Evolutionary conservation across 306 rosid species (phyloP).

Genomic region (Quercus gilva): DNA sequence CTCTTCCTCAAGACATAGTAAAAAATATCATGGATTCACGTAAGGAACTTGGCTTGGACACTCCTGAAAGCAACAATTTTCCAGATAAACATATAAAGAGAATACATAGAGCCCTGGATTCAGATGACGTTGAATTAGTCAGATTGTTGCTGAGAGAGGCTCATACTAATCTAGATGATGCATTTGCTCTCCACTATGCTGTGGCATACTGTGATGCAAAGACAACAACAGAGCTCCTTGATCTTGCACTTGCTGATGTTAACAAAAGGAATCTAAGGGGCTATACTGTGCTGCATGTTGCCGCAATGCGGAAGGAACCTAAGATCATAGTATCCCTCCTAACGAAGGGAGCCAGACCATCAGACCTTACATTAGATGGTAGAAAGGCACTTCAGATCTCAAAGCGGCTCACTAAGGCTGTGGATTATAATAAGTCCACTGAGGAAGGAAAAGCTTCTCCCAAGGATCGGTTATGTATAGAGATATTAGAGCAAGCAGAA

Average conservation of each 20-base stretch:
- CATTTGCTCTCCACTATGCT: conserved; percentile 65
- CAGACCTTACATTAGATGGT: conserved; percentile 63
- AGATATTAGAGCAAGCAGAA: conserved; percentile 79
- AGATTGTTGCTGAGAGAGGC: conserved; percentile 61
- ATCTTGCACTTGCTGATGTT: conserved; percentile 59
- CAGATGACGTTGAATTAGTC: conserved; percentile 62
- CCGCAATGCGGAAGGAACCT: conserved; percentile 58
- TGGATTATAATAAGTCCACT: conserved; percentile 33
- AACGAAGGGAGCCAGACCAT: conserved; percentile 62
- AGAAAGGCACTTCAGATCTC: conserved; percentile 68
- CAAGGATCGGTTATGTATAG: conserved; percentile 49
- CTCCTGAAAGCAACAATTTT: conserved; percentile 8
- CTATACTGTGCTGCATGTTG: conserved; percentile 54
- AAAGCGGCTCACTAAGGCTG: conserved; percentile 45
- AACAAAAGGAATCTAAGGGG: conserved; percentile 55
- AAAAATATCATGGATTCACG: conserved; percentile 43
- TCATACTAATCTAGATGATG: conserved; percentile 57
- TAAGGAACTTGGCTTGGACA: conserved; percentile 25
- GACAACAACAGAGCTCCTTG: conserved; percentile 57
- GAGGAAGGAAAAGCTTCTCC: conserved; percentile 51
- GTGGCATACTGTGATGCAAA: conserved; percentile 64
- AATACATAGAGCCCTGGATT: conserved; percentile 66
- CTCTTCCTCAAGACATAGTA: conserved; percentile 36
- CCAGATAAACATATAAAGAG: conserved; percentile 57
- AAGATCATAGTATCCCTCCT: conserved; percentile 63